Evolutionary conservation across 208 protist species (phyloP).

Genomic region (Giardia duodenalis): DNA sequence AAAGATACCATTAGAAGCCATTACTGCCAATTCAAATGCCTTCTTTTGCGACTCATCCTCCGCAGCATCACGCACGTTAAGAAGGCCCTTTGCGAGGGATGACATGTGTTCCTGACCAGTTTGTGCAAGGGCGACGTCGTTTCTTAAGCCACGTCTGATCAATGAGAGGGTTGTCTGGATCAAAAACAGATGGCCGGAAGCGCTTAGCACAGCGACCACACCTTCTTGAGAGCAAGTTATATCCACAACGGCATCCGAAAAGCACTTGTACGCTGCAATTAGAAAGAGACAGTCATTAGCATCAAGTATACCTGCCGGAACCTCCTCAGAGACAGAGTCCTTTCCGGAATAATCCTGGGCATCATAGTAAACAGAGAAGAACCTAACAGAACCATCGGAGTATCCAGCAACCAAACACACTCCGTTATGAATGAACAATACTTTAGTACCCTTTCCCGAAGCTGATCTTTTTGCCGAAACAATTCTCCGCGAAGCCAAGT

Average conservation of each 20-base stretch:
- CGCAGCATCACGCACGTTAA: background rate
- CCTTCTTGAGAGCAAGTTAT: background rate
- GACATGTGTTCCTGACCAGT: background rate
- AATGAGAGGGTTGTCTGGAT: background rate
- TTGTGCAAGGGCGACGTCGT: background rate
- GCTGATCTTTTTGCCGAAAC: background rate
- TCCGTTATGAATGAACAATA: background rate
- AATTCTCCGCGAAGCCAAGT: background rate
- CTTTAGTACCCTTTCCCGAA: background rate
- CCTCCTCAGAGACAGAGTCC: background rate
- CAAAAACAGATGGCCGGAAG: background rate
- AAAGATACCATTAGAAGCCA: slow-evolving; percentile 22
- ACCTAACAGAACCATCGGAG: slow-evolving; percentile 3
- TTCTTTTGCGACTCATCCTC: background rate
- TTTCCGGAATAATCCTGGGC: background rate
- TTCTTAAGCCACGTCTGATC: background rate
- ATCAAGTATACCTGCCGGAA: background rate
- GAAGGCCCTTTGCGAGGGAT: background rate
- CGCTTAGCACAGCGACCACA: background rate
- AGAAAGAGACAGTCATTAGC: background rate
- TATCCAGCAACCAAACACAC: slow-evolving; percentile 12
- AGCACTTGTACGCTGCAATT: background rate
- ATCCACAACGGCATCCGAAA: background rate
- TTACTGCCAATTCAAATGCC: background rate
- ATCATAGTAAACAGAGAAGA: background rate